Evolutionary conservation across 345 rosid genomes (phyloP).

Genomic region (Odontarrhena argentea): DNA sequence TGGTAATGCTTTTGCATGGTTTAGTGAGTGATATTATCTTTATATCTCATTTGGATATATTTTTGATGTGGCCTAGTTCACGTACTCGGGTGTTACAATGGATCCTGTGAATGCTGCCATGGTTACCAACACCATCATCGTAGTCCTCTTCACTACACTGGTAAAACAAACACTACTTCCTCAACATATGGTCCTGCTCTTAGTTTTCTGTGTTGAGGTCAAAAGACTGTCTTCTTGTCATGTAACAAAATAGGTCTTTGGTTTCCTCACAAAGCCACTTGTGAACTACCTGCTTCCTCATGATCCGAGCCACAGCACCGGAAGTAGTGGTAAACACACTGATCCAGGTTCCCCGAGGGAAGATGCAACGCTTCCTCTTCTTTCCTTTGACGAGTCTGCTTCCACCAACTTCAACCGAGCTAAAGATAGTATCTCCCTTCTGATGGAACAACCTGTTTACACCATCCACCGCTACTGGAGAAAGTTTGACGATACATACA

Average conservation of each 20-base stretch:
- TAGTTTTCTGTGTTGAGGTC: background rate
- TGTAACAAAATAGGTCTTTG: constrained; percentile 63
- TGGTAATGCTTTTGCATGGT: background rate
- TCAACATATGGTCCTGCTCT: background rate
- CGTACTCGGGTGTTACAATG: constrained; percentile 70
- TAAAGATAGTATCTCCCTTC: constrained; percentile 69
- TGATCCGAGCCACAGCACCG: constrained; percentile 28
- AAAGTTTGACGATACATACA: constrained; percentile 72
- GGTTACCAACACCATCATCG: constrained; percentile 66
- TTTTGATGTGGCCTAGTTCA: constrained; percentile 55
- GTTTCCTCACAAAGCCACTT: constrained; percentile 85
- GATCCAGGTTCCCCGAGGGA: constrained; percentile 56
- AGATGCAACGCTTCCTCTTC: constrained; percentile 62
- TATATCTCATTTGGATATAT: constrained; percentile 25
- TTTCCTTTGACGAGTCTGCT: constrained; percentile 69
- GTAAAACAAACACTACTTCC: constrained; percentile 43
- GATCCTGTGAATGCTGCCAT: constrained; percentile 68
- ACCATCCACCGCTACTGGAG: constrained; percentile 89
- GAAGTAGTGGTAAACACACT: constrained; percentile 5
- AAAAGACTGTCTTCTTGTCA: constrained; percentile 1
- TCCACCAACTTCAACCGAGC: constrained; percentile 69
- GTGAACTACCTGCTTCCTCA: constrained; percentile 57
- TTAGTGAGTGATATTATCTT: background rate
- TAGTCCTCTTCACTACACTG: constrained; percentile 75
- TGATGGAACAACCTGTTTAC: constrained; percentile 74